Base-by-base conservation (phyloP, 73 alveolate species). In the Paraurostyla sp. region DNA sequence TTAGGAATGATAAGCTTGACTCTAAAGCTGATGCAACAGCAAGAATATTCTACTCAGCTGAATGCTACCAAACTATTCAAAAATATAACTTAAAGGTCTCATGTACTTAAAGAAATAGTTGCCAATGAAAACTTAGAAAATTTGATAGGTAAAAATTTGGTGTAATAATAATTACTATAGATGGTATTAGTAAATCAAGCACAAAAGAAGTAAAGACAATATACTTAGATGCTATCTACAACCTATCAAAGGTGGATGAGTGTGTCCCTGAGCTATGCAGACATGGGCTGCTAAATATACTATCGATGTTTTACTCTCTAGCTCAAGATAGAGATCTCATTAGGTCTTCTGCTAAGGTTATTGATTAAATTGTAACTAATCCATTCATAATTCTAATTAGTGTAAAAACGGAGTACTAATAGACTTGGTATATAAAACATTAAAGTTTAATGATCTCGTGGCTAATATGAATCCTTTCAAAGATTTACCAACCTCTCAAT, bases 261-360 rank as follows among this genome's bases (percentile, higher is more conserved):
- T 52, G 82, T 35, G 46, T 59, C 15, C 93, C 93, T 22, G 93
- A 87, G 51, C 60, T 87, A 20, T 48, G 83, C 38, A 87, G 86
- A 36, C 83, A 58, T 42, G 93, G 93, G 22, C 40, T 87, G n/a
- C 25, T 87, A 38, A 35, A 51, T 35, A 63, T 20, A 29, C 65
- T 87, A 15, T 36, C 85, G 0, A 69, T 75, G 13, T 76, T 40
- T 36, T 87, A 23, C 85, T 49, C 93, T 23, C 29, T 75, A 20
- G 56, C 89, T 6, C 60, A 59, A 0, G 93, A 87, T 27, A 33
- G 13, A 38, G 76, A 71, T 0, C n/a, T 87, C 23, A 48, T 60
- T 0, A 3, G 93, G 36, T 38, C 54, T 2, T 27, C 83, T 32
- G 81, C 85, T n/a, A 23, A 87, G 30, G 59, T 87, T 23, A n/a